These are phyloP conservation scores for Tulasnella sp. DNA, from an alignment of 768 basidiomycete genomes.

Conservation along the genomic window DNA sequence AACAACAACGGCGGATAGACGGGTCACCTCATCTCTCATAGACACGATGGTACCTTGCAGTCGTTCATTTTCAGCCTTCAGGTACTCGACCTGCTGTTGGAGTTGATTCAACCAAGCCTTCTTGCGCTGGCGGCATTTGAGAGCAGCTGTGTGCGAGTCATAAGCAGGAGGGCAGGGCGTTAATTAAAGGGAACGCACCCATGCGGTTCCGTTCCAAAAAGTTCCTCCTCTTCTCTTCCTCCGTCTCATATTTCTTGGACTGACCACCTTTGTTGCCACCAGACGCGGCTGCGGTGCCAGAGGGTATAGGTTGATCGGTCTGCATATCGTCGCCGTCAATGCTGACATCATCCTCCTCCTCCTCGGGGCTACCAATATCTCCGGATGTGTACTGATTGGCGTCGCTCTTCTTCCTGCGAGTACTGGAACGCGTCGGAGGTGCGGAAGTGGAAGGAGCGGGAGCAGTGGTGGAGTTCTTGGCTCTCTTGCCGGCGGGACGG, in stretches of 20 bases:
- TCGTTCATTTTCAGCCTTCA: conserved; percentile 90
- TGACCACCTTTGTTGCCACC: conserved; percentile 10
- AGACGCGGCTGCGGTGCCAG: conserved; percentile 22
- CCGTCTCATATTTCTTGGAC: conserved; percentile 75
- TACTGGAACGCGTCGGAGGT: conserved; percentile 8
- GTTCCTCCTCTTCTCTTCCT: conserved; percentile 95
- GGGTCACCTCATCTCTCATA: conserved; percentile 83
- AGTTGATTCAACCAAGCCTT: conserved; percentile 93
- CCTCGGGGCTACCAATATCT: conserved; percentile 17
- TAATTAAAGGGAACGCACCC: conserved; percentile 39
- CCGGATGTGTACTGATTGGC: conserved; percentile 23
- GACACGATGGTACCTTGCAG: conserved; percentile 75
- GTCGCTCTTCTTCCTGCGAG: conserved; percentile 20
- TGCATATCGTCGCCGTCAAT: conserved; percentile 29
- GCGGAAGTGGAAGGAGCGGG: background rate
- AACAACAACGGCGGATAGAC: conserved; percentile 38
- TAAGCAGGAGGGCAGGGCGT: background rate
- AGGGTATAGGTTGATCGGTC: conserved; percentile 18
- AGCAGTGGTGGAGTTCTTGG: conserved; percentile 3
- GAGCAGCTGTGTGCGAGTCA: conserved; percentile 49
- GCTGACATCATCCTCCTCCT: conserved; percentile 24
- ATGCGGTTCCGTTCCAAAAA: conserved; percentile 96
- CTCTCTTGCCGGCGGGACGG: conserved; percentile 9
- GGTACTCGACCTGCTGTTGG: conserved; percentile 85
- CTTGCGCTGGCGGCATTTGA: conserved; percentile 98